phyloP scores from a whole-genome alignment of 306 rosid genomes.

The Prunus davidiana region DNA sequence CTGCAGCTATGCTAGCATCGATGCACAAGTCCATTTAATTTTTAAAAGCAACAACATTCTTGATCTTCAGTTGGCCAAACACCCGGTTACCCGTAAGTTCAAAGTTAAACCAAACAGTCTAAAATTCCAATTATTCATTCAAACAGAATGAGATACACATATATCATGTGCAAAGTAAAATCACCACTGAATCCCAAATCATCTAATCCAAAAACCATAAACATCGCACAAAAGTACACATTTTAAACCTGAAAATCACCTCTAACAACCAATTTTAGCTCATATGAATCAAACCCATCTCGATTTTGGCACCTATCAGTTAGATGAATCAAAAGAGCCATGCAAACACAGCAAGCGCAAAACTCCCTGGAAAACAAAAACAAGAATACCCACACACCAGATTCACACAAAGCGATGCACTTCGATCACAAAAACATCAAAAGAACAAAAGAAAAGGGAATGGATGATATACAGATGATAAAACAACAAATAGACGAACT shows the following conservation, averaged over 20 bases:
- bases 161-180: not conserved
- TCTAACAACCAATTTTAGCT: not conserved
- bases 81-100: constrained; percentile 1
- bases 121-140: not conserved
- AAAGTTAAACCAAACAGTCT: constrained; percentile 3
- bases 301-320: constrained; percentile 3
- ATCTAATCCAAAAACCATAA: constrained; percentile 15
- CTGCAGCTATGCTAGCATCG: constrained; percentile 3
- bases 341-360: not conserved
- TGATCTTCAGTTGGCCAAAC: constrained; percentile 8
- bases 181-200: constrained; percentile 3
- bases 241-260: not conserved
- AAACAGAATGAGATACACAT: not conserved
- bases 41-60: not conserved
- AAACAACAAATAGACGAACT: constrained; percentile 4
- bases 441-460: not conserved
- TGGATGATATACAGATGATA: not conserved
- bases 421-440: constrained; percentile 2
- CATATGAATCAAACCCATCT: constrained; percentile 13
- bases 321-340: constrained; percentile 13
- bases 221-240: not conserved
- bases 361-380: not conserved
- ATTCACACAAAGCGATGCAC: constrained; percentile 25
- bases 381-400: constrained; percentile 22
- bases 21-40: not conserved